These are phyloP conservation scores for Salix purpurea DNA, from an alignment of 345 rosid genomes.

Conservation along the genomic window DNA sequence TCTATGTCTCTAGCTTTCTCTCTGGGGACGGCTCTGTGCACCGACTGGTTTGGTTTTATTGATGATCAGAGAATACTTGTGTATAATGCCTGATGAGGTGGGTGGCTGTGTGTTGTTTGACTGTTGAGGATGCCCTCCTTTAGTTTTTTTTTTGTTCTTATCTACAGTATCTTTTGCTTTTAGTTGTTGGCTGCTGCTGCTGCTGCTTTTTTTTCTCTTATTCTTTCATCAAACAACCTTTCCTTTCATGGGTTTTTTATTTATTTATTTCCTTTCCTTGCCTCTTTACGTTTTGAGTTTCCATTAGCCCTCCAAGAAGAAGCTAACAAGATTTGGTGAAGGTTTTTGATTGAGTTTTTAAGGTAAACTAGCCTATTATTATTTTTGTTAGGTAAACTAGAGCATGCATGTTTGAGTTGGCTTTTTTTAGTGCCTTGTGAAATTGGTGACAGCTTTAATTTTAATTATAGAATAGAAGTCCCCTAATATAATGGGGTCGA, in stretches of 20 bases:
- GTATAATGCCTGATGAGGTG: neutral
- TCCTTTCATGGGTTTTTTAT: neutral
- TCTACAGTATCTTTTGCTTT: constrained; percentile 5
- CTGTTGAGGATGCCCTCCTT: neutral
- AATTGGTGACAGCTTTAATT: constrained; percentile 17
- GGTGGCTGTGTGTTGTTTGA: neutral
- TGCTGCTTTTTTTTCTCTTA: neutral
- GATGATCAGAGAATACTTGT: constrained; percentile 15
- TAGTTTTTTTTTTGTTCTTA: constrained; percentile 6
- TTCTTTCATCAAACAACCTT: neutral
- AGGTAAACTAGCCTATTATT: neutral
- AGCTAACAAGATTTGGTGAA: neutral
- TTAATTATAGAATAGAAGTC: neutral
- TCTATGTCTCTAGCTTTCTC: neutral
- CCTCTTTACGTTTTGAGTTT: neutral
- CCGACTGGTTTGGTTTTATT: constrained; percentile 4
- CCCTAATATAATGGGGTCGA: neutral
- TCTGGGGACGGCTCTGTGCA: constrained; percentile 16
- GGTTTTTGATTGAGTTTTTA: neutral
- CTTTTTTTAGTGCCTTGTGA: neutral
- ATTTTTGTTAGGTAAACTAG: neutral
- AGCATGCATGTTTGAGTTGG: neutral
- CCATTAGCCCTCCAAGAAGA: neutral
- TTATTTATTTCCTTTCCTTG: no score
- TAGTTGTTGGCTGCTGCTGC: neutral